Evolutionary conservation across 108 stramenopile genomes (phyloP).

Genomic region (Chaetoceros tenuissimus): DNA sequence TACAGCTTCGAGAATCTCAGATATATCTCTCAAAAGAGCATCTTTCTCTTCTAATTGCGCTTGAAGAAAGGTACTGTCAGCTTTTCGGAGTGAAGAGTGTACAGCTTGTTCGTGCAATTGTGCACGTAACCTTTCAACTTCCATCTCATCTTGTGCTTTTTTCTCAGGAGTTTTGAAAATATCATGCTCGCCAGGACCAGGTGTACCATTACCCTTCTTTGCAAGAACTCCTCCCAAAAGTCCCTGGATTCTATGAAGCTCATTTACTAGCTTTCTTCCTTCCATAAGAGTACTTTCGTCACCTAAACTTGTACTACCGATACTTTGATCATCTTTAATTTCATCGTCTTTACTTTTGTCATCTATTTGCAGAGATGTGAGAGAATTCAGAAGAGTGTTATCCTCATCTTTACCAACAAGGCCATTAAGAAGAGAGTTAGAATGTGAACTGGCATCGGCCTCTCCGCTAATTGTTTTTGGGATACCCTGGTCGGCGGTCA

Average conservation of each 20-base stretch:
- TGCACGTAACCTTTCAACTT: constrained; percentile 49
- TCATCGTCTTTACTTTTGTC: neutral
- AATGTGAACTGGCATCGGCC: neutral
- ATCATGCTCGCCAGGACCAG: neutral
- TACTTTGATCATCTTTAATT: constrained; percentile 3
- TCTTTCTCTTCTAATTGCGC: constrained; percentile 65
- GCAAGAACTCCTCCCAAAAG: constrained; percentile 65
- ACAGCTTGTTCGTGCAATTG: constrained; percentile 58
- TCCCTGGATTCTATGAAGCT: constrained; percentile 66
- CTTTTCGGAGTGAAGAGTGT: constrained; percentile 49
- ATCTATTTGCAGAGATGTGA: constrained; percentile 6
- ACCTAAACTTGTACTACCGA: neutral
- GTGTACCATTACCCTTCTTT: constrained; percentile 27
- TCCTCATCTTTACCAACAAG: neutral
- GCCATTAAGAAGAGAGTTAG: neutral
- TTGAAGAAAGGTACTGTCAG: constrained; percentile 66
- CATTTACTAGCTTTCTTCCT: constrained; percentile 6
- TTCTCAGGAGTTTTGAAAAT: neutral
- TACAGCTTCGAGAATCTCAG: constrained; percentile 55
- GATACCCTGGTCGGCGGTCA: neutral
- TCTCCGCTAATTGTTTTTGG: neutral
- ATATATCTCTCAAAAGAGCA: constrained; percentile 56
- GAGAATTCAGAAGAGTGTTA: neutral
- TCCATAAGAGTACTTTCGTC: neutral
- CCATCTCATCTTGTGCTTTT: constrained; percentile 21